Base-by-base conservation (phyloP, 2,329 filamentous ascomycete genomes). In the Ascomycota sp. region DNA sequence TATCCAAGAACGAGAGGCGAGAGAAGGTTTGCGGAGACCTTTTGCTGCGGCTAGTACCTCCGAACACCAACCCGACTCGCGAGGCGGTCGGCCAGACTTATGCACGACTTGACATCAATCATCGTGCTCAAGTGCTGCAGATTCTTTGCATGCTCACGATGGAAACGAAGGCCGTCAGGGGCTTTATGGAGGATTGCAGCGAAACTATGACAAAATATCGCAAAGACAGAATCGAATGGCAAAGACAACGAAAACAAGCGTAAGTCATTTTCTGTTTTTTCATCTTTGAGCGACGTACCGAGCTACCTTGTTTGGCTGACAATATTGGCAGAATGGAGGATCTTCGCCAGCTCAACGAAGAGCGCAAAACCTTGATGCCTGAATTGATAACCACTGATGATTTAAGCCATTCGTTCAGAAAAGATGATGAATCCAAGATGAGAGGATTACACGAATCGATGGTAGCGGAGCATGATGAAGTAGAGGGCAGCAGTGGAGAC, bases 191-290 rank as follows among this genome's bases (percentile, higher is more conserved):
- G 43, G 76, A 86, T 40, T 92, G 84, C 55, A 82, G 78, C 41
- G 80, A 86, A 47, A 79, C 82, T 35, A 93, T 95, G 84, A 98
- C 89, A 2, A 72, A 74, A 35, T 82, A 91, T 47, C 75, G 89
- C 33, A 98, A 98, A 54, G 79, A 91, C 50, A 93, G 92, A 58
- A 92, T 93, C 39, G 81, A 92, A 42, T 77, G 73, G 55, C 86
- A 95, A 55, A 71, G 83, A 41, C 71, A 78, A 43, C 73, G 78
- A 41, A 74, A 74, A 43, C 63, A 68, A 52, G 59, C 62, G 68
- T 74, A 58, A 54, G 69, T 21, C 16, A 5, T 21, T 5, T 21
- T 21, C 16, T 21, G 16, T 21, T 64, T 9, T 32, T 13, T 25
- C 11, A 8, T 5, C 5, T 3, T 21, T 21, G 16, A 21, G 16